phyloP scores from a whole-genome alignment of 805 yeast species.

The Monosporozyma unispora region DNA sequence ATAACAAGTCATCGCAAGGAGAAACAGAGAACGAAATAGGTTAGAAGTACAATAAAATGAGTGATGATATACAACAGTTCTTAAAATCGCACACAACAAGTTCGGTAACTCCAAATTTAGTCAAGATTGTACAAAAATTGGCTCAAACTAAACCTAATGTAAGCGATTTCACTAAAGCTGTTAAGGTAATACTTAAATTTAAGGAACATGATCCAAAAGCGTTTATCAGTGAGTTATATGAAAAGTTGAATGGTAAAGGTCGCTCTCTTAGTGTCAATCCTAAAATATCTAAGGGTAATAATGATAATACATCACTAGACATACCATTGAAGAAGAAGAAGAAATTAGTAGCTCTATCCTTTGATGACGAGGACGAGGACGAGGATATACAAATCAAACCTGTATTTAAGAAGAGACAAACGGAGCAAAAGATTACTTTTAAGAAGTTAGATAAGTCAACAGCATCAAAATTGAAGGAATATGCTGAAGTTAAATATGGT shows the following conservation, averaged over 20 bases:
- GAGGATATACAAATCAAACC: background rate
- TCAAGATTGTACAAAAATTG: conserved; percentile 14
- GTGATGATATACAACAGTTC: conserved; percentile 2
- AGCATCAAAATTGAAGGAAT: conserved; percentile 18
- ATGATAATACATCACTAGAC: background rate
- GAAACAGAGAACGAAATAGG: background rate
- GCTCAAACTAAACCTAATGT: conserved; percentile 11
- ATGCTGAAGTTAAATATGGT: conserved; percentile 3
- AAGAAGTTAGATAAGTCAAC: conserved; percentile 16
- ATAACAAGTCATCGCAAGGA: background rate
- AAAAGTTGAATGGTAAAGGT: conserved; percentile 1
- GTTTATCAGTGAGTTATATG: conserved; percentile 9
- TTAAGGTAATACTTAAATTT: conserved; percentile 23
- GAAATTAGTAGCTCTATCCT: conserved; percentile 1
- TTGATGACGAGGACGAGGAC: conserved; percentile 7
- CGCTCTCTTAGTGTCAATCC: background rate
- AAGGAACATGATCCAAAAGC: conserved; percentile 10
- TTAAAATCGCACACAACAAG: conserved; percentile 17
- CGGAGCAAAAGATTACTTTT: conserved; percentile 5
- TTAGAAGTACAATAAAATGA: background rate
- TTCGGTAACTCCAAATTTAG: conserved; percentile 16
- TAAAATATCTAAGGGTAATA: background rate
- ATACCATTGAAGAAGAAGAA: background rate
- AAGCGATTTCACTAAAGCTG: conserved; percentile 14
- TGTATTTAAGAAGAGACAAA: background rate